phyloP scores from a whole-genome alignment of 306 rosid species.

The Lupinus albus region DNA sequence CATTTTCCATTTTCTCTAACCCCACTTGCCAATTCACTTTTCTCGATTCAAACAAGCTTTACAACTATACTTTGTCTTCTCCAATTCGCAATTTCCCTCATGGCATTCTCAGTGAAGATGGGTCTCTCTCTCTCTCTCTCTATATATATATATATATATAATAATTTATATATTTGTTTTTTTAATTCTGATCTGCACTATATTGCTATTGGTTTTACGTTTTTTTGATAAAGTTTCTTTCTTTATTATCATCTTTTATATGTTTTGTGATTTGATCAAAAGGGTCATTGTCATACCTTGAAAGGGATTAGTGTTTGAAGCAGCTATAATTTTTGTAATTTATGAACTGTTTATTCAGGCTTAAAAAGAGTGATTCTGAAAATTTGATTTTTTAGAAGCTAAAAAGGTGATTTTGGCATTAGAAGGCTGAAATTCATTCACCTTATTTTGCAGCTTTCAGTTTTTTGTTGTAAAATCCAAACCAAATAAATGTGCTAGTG shows the following conservation, averaged over 20 bases:
- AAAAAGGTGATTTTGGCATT: too few species aligned
- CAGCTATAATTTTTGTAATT: constrained; percentile 29
- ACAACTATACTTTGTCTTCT: constrained; percentile 72
- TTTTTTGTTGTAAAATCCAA: too few species aligned
- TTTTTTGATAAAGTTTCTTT: neutral
- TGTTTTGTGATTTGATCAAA: neutral
- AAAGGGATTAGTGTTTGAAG: constrained; percentile 10
- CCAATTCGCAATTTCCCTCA: constrained; percentile 72
- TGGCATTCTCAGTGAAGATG: constrained; percentile 95
- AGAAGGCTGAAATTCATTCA: too few species aligned
- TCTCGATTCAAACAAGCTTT: constrained; percentile 54
- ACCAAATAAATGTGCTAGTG: too few species aligned
- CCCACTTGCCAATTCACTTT: constrained; percentile 59
- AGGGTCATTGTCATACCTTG: neutral
- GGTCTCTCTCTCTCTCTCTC: constrained; percentile 43
- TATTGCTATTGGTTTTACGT: constrained; percentile 12
- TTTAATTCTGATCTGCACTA: constrained; percentile 30
- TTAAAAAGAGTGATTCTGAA: too few species aligned
- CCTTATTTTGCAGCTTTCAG: too few species aligned
- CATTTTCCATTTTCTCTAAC: constrained; percentile 33
- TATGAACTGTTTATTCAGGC: neutral
- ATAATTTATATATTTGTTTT: neutral
- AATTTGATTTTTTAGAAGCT: too few species aligned
- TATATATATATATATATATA: too few species aligned
- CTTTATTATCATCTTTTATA: neutral